These are phyloP conservation scores for Porodaedalea pini DNA, from an alignment of 1,284 basidiomycete species.

Conservation along the genomic window DNA sequence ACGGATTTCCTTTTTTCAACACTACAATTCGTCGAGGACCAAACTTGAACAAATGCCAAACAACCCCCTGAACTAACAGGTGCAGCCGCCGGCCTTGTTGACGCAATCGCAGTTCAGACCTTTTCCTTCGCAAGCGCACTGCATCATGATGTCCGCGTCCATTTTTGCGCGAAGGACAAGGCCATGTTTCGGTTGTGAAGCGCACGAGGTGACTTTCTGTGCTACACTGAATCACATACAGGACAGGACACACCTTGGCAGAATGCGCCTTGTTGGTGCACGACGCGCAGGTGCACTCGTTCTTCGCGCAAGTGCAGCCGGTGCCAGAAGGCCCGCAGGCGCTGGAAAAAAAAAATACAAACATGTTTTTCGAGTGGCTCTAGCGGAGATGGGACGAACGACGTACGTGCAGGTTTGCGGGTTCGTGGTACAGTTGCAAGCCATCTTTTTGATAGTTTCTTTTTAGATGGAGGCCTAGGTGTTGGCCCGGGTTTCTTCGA, in stretches of 20 bases:
- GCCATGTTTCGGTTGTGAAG: too few relatives aligned
- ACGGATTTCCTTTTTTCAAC: too few relatives aligned
- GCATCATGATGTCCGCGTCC: background rate
- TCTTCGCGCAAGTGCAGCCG: conserved; percentile 8
- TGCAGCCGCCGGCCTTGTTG: background rate
- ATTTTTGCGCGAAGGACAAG: too few relatives aligned
- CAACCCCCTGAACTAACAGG: background rate
- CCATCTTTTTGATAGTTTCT: too few relatives aligned
- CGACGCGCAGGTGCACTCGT: conserved; percentile 10
- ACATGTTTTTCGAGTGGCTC: too few relatives aligned
- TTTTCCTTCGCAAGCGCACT: background rate
- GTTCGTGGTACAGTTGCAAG: background rate
- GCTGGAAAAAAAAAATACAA: background rate
- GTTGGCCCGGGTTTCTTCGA: background rate
- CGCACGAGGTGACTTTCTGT: too few relatives aligned
- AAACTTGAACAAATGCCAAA: background rate
- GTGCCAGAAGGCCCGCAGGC: background rate
- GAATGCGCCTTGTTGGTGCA: conserved; percentile 13
- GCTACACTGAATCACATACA: too few relatives aligned
- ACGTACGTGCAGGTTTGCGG: background rate
- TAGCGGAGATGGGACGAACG: background rate
- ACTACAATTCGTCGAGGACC: too few relatives aligned
- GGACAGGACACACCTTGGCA: background rate
- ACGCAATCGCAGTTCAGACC: background rate
- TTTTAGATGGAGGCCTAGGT: too few relatives aligned